These are phyloP conservation scores for Pseudogymnoascus sp. DNA, from an alignment of 2,329 filamentous ascomycete genomes.

Conservation along the genomic window DNA sequence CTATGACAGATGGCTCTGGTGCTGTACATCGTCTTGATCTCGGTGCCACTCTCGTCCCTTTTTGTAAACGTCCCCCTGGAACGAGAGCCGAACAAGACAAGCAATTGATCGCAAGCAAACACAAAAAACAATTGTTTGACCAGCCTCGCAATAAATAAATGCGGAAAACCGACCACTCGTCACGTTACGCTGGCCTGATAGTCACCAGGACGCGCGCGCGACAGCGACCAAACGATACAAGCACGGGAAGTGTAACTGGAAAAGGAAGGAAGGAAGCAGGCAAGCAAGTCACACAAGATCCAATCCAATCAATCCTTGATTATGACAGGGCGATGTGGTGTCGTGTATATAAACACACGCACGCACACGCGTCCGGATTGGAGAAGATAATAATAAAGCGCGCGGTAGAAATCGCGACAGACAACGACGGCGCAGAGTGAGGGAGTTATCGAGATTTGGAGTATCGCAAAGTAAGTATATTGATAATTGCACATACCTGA, in stretches of 20 bases:
- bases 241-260: neutral
- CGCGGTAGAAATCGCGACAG: conserved; percentile 1
- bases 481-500: conserved; percentile 1
- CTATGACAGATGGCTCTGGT: conserved; percentile 5
- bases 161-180: neutral
- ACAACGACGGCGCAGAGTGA: neutral
- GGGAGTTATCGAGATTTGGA: neutral
- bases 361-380: conserved; percentile 2
- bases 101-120: neutral
- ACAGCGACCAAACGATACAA: neutral
- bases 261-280: neutral
- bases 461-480: neutral
- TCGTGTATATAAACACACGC: conserved; percentile 5
- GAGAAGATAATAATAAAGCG: conserved; percentile 6
- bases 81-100: neutral
- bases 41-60: neutral
- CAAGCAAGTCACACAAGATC: neutral
- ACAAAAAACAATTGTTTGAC: neutral
- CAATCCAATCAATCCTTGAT: neutral
- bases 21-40: conserved; percentile 1
- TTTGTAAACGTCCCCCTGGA: neutral
- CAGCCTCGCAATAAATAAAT: neutral
- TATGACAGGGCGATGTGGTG: neutral
- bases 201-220: conserved; percentile 4
- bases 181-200: neutral